Evolutionary conservation across 495 filamentous ascomycete species (phyloP).

Genomic region (Aspergillus hancockii): DNA sequence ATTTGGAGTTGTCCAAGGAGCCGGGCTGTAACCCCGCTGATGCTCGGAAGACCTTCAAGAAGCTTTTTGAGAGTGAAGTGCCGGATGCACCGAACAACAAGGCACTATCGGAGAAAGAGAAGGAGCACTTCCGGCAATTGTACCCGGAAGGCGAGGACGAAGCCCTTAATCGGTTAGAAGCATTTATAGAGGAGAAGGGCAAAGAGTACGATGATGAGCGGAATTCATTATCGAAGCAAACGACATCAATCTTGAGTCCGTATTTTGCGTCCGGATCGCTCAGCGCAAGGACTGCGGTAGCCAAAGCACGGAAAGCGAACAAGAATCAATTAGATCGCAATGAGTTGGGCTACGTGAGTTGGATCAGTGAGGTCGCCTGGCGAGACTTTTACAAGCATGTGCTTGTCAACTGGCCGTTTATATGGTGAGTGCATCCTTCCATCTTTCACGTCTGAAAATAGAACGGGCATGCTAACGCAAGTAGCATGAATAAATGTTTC

Average conservation of each 20-base stretch:
- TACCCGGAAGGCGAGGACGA: conserved; percentile 85
- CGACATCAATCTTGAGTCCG: conserved; percentile 74
- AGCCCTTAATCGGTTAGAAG: conserved; percentile 62
- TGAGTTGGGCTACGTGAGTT: conserved; percentile 64
- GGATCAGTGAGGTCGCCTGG: conserved; percentile 91
- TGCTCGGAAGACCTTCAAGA: conserved; percentile 51
- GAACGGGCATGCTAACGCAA: conserved; percentile 4
- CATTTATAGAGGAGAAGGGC: conserved; percentile 70
- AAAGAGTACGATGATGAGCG: conserved; percentile 60
- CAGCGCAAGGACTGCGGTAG: conserved; percentile 73
- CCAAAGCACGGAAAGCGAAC: conserved; percentile 66
- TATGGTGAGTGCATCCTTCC: conserved; percentile 59
- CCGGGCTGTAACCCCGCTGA: conserved; percentile 61
- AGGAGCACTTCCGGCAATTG: conserved; percentile 52
- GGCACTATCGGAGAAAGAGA: conserved; percentile 58
- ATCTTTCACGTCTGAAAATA: background rate
- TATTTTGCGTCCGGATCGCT: conserved; percentile 79
- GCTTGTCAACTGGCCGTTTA: conserved; percentile 81
- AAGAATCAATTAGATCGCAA: conserved; percentile 71
- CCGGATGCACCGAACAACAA: conserved; percentile 69
- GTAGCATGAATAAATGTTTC: conserved; percentile 90
- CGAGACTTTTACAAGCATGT: conserved; percentile 93
- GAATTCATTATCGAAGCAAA: conserved; percentile 58
- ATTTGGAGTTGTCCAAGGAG: conserved; percentile 59
- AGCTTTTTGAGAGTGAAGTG: conserved; percentile 64